Conservation (phyloP, 225 moss, liverwort and hornwort genomes). For the Pleurozium schreberi region DNA sequence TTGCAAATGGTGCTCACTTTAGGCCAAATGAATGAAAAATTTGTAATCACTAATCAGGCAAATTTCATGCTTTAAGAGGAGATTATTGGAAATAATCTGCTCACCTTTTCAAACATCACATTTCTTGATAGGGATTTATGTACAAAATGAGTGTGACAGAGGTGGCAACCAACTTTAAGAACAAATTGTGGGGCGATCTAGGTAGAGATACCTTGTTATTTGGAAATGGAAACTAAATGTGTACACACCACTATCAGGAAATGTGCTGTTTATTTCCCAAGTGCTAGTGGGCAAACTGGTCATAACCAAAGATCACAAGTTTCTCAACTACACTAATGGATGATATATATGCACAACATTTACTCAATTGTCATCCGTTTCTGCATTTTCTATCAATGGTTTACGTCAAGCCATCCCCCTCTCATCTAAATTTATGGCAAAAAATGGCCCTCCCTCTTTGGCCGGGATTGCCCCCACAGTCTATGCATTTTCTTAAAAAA, state of each 20-base stretch:
- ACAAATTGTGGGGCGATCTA: background rate
- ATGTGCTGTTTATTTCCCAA: fast-evolving
- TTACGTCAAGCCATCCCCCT: fast-evolving
- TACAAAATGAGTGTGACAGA: background rate
- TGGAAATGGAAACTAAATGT: background rate
- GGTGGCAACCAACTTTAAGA: background rate
- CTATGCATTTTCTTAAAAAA: background rate
- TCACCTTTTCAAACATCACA: no score
- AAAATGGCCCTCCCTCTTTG: background rate
- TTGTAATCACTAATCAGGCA: no score
- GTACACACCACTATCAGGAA: fast-evolving
- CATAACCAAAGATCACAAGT: background rate
- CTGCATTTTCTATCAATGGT: fast-evolving
- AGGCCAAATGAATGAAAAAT: no score
- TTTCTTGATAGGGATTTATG: no score
- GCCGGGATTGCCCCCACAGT: background rate
- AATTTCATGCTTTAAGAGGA: no score
- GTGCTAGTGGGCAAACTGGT: fast-evolving
- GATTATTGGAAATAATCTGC: no score
- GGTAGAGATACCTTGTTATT: background rate
- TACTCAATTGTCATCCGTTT: background rate
- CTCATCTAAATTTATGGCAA: background rate
- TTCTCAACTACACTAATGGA: fast-evolving
- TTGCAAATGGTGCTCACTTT: no score
- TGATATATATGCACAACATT: background rate